Evolutionary conservation across 2,329 filamentous ascomycete species (phyloP), one percentile per base, ranked within the genome.

Genomic region (Rhynchosporium secalis): DNA sequence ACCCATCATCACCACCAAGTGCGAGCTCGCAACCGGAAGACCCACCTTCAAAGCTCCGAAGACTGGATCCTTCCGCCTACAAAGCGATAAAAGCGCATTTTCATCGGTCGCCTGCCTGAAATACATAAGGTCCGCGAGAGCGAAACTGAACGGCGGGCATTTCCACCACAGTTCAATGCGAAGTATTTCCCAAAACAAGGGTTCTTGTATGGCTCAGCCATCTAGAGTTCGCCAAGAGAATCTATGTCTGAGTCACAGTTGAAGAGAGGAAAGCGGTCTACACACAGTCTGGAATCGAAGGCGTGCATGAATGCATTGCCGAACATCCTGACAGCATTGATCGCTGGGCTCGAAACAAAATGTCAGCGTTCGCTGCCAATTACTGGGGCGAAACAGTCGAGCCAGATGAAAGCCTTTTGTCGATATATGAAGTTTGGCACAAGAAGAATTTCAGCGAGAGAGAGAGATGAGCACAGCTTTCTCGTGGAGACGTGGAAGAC

Each of bases 281-380:
- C 43, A 15, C 6, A 13, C 36, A 40, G 1, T 58, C 43, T 36
- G 20, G n/a, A 4, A 48, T 58, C 26, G 38, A 40, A 15, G 55
- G 31, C 3, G 26, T 40, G 1, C 26, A 49, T 26, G n/a, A 40
- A 36, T 49, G 43, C 43, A 40, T 15, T 20, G 20, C 28, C 10
- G 29, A 48, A 15, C 36, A 45, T 6, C 36, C n/a, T 10, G 33
- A 36, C 7, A 41, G 29, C 4, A 40, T 40, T 8, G 47, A 29
- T 10, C 6, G 20, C 5, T 49, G 45, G 56, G 56, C 56, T 9
- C 43, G 38, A 28, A 58, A 26, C 20, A 47, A 58, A 38, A 58
- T 58, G 56, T 26, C 31, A 29, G 56, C 56, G 8, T 58, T 58
- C n/a, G 47, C 43, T 33, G 56, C 56, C 28, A 38, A 47, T n/a